phyloP scores from a whole-genome alignment of 345 rosid species.

The Pistacia atlantica region DNA sequence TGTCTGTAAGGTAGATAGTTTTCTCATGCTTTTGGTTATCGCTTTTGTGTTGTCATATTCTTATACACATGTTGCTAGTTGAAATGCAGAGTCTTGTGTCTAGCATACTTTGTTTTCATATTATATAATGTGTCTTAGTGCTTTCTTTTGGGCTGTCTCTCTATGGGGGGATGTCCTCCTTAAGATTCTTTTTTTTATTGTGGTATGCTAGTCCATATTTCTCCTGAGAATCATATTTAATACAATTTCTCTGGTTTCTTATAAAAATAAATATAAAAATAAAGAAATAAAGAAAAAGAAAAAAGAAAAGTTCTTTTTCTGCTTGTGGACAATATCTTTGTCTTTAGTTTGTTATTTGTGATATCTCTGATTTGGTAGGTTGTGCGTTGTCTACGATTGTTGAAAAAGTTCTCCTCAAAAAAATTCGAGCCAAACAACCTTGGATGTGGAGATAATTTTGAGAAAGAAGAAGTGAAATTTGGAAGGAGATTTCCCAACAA shows the following conservation, averaged over 20 bases:
- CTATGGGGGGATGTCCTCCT: too few species aligned
- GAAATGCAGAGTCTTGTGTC: not conserved
- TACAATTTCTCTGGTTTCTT: too few species aligned
- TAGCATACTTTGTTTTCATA: not conserved
- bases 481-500: slow-evolving; percentile 61
- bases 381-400: slow-evolving; percentile 63
- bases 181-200: too few species aligned
- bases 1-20: slow-evolving; percentile 12
- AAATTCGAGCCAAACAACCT: slow-evolving; percentile 39
- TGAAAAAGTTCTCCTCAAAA: slow-evolving; percentile 46
- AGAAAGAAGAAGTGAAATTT: slow-evolving; percentile 57
- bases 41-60: slow-evolving; percentile 4
- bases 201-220: too few species aligned
- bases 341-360: slow-evolving; percentile 13
- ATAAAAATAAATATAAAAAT: too few species aligned
- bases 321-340: not conserved
- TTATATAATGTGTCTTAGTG: not conserved
- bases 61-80: not conserved
- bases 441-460: slow-evolving; percentile 35
- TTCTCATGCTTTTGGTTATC: slow-evolving; percentile 16
- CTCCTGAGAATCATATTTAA: too few species aligned
- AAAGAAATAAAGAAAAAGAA: too few species aligned
- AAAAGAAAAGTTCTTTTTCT: not conserved
- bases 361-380: slow-evolving; percentile 49
- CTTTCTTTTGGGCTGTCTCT: too few species aligned